phyloP scores from a whole-genome alignment of 2,329 filamentous ascomycete genomes.

The Aspergillus aculeatinus region DNA sequence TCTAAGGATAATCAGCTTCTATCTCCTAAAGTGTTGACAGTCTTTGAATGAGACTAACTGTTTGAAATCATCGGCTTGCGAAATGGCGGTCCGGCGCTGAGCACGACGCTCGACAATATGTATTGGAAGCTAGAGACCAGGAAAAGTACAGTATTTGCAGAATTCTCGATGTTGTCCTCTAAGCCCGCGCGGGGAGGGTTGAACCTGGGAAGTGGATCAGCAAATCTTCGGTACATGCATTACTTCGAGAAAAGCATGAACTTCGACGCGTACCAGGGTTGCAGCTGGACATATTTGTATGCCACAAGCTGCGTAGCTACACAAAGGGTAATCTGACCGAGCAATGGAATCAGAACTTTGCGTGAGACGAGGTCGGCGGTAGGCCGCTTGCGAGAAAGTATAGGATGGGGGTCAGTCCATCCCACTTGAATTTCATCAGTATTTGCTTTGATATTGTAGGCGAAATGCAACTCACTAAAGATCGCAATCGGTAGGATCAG shows the following conservation, averaged over 20 bases:
- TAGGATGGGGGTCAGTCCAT: constrained; percentile 82
- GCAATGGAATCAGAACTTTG: constrained; percentile 83
- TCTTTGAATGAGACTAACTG: constrained; percentile 53
- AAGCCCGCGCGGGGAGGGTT: constrained; percentile 74
- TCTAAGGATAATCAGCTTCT: constrained; percentile 48
- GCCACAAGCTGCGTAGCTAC: constrained; percentile 72
- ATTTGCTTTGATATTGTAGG: background rate
- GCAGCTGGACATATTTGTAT: constrained; percentile 71
- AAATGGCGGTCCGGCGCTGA: constrained; percentile 91
- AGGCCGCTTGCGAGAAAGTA: constrained; percentile 78
- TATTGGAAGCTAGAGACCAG: constrained; percentile 92
- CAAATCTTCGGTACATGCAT: background rate
- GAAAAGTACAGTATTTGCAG: constrained; percentile 90
- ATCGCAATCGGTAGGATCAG: constrained; percentile 95
- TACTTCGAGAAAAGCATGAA: background rate
- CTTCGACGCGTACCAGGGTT: constrained; percentile 65
- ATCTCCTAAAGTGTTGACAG: background rate
- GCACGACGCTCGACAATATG: constrained; percentile 81
- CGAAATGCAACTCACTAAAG: constrained; percentile 63
- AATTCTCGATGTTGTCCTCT: constrained; percentile 84
- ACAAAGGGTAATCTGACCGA: constrained; percentile 84
- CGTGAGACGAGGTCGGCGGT: constrained; percentile 89
- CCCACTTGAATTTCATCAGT: constrained; percentile 61
- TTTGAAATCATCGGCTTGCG: constrained; percentile 77
- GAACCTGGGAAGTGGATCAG: constrained; percentile 55